A percentile compares a stretch with the other conserved stretches of the same genome.
Evolutionary conservation across 1,284 basidiomycete genomes (phyloP).

Genomic region (Rhodotorula sp.): DNA sequence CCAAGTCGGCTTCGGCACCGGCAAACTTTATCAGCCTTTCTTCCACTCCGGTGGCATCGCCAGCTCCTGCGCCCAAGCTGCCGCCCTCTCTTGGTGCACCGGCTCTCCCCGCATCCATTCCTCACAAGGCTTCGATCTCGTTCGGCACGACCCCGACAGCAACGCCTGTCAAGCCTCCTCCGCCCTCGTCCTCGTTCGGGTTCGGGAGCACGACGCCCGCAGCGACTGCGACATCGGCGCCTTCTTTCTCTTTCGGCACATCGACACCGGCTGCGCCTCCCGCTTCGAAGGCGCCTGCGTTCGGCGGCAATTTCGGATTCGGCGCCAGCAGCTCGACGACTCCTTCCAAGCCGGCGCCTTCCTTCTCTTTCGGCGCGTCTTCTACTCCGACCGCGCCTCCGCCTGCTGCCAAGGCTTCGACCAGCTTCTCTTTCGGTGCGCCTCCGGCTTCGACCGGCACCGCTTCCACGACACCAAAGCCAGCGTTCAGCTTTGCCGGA

Average conservation of each 20-base stretch:
- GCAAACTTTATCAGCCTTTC: not conserved
- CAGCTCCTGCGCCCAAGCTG: not conserved
- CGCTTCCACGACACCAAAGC: not conserved
- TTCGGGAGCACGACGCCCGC: not conserved
- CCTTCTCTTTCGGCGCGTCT: not conserved
- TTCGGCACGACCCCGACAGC: not conserved
- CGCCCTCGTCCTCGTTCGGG: not conserved
- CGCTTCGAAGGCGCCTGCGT: no score
- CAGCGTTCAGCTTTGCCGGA: slow-evolving; percentile 6
- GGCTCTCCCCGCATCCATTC: no score
- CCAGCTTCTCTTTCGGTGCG: slow-evolving; percentile 14
- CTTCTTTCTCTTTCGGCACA: not conserved
- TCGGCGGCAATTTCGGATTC: no score
- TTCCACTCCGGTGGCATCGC: not conserved
- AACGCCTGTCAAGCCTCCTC: slow-evolving; percentile 5
- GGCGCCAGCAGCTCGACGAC: no score
- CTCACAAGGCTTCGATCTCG: no score
- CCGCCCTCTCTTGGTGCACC: slow-evolving; percentile 3
- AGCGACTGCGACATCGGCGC: not conserved
- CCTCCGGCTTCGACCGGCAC: not conserved
- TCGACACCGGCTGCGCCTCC: not conserved
- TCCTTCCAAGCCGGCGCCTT: not conserved
- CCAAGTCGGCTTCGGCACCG: not conserved
- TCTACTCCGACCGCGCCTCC: not conserved
- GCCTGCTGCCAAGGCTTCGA: not conserved